phyloP scores from a whole-genome alignment of 1,284 basidiomycete species.

The Naganishia liquefaciens region DNA sequence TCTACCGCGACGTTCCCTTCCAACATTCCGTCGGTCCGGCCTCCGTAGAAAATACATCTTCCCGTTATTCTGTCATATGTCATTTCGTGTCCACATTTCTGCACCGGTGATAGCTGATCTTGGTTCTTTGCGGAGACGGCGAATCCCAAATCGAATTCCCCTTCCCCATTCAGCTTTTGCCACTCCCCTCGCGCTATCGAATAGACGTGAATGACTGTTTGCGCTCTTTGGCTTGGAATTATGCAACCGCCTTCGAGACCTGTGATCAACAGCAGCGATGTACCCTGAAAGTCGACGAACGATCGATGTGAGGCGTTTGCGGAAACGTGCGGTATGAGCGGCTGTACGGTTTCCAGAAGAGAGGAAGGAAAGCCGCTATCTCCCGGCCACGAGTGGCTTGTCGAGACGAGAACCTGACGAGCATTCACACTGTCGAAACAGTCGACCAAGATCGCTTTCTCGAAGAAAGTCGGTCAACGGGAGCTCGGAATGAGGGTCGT shows the following conservation, averaged over 20 bases:
- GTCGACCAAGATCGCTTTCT: background rate
- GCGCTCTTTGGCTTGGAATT: background rate
- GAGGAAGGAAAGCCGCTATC: background rate
- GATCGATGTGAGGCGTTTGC: background rate
- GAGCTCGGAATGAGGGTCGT: background rate
- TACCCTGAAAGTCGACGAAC: conserved; percentile 7
- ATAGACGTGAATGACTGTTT: conserved; percentile 6
- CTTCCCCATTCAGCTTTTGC: conserved; percentile 5
- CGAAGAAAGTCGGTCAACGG: background rate
- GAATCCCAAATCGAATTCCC: background rate
- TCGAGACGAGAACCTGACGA: background rate
- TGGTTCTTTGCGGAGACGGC: background rate
- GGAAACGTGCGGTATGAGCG: background rate
- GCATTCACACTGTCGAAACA: conserved; percentile 6
- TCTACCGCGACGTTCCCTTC: conserved; percentile 7
- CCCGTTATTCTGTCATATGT: conserved; percentile 10
- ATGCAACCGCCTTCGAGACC: conserved; percentile 1
- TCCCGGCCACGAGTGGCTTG: background rate
- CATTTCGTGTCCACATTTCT: conserved; percentile 14
- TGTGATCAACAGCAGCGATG: conserved; percentile 7
- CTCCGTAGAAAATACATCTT: conserved; percentile 13
- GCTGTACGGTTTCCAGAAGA: background rate
- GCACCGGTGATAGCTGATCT: background rate
- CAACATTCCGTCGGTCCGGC: conserved; percentile 4
- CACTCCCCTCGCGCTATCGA: conserved; percentile 14